Evolutionary conservation across 306 rosid species (phyloP).

Genomic region (Erythrophleum fordii): DNA sequence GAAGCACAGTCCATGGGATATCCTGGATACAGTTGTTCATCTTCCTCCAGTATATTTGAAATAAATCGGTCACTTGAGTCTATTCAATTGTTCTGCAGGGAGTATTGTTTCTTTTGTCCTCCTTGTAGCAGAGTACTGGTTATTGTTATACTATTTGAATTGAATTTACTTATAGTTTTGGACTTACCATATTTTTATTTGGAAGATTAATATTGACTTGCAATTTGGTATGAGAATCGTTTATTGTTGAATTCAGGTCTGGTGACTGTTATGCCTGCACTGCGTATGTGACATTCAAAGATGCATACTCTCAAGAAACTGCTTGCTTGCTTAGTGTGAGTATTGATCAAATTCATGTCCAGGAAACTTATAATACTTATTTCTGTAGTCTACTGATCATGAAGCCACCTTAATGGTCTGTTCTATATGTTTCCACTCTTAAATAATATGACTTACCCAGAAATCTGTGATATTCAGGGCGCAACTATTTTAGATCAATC

Average conservation of each 20-base stretch:
- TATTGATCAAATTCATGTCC: constrained; percentile 29
- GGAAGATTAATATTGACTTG: constrained; percentile 17
- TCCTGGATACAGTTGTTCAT: not conserved
- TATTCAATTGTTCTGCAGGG: not conserved
- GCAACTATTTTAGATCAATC: constrained; percentile 88
- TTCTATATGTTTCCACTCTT: constrained; percentile 42
- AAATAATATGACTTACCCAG: not conserved
- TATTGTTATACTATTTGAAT: constrained; percentile 4
- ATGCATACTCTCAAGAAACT: constrained; percentile 82
- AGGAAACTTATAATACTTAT: not conserved
- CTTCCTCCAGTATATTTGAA: not conserved
- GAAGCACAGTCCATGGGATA: constrained; percentile 1
- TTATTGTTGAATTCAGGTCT: constrained; percentile 49
- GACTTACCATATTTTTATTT: not conserved
- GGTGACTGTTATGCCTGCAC: constrained; percentile 73
- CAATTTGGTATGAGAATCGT: constrained; percentile 21
- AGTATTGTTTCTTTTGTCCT: constrained; percentile 11
- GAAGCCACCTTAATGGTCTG: constrained; percentile 7
- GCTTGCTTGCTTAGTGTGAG: constrained; percentile 94
- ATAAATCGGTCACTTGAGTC: constrained; percentile 7
- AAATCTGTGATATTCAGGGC: constrained; percentile 54
- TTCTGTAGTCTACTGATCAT: constrained; percentile 18
- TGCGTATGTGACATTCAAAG: constrained; percentile 86
- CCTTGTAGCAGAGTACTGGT: not conserved
- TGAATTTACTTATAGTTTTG: not conserved